Evolutionary conservation across 1,139 yeast species (phyloP).

Genomic region (Pichia sp.): DNA sequence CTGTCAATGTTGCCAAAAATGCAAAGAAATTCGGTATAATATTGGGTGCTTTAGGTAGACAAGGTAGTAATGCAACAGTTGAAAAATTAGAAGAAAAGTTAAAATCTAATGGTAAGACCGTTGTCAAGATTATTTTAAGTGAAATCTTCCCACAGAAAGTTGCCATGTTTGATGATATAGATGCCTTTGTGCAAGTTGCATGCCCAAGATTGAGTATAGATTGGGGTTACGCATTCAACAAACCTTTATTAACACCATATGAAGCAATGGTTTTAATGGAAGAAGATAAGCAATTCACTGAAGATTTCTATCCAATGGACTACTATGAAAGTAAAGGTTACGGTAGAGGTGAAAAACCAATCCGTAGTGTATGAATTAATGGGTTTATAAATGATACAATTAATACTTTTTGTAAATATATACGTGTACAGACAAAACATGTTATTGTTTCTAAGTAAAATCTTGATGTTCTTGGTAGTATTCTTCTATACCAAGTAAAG

Average conservation of each 20-base stretch:
- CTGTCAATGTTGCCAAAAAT: slow-evolving; percentile 56
- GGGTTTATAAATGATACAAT: slow-evolving; percentile 2
- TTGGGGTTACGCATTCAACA: slow-evolving; percentile 98
- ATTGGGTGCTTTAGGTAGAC: slow-evolving; percentile 95
- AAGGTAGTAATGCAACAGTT: slow-evolving; percentile 83
- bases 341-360: slow-evolving; percentile 81
- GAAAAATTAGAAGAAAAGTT: slow-evolving; percentile 59
- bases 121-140: slow-evolving; percentile 80
- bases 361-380: slow-evolving; percentile 12
- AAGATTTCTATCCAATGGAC: slow-evolving; percentile 88
- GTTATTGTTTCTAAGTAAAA: not conserved
- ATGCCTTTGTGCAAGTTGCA: slow-evolving; percentile 96
- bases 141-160: slow-evolving; percentile 93
- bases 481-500: slow-evolving; percentile 60
- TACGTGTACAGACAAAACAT: no score
- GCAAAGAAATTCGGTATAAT: slow-evolving; percentile 80
- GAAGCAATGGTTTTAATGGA: slow-evolving; percentile 92
- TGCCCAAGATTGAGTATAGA: slow-evolving; percentile 96
- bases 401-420: no score
- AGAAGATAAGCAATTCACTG: slow-evolving; percentile 66
- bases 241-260: slow-evolving; percentile 91
- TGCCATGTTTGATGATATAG: slow-evolving; percentile 92
- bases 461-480: slow-evolving; percentile 21
- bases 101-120: slow-evolving; percentile 54
- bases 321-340: slow-evolving; percentile 89